These are phyloP conservation scores for Pythium scleroteichum DNA, from an alignment of 352 stramenopile species.

Conservation along the genomic window DNA sequence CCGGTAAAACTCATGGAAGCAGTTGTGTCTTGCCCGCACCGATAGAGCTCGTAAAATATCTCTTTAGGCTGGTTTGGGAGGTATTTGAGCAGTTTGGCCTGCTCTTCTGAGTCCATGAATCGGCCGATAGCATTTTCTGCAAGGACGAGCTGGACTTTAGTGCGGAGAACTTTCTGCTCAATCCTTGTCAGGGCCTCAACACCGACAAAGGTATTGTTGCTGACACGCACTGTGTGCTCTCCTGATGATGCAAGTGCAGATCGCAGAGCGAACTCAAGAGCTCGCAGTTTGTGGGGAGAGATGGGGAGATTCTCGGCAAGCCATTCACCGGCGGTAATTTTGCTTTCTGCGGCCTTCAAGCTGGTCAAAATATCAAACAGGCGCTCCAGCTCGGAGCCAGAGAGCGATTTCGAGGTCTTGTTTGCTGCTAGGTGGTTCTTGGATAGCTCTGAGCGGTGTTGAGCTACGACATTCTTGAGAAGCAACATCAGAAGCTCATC, in stretches of 20 bases:
- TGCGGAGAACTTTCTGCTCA: slow-evolving; percentile 24
- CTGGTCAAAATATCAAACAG: slow-evolving; percentile 29
- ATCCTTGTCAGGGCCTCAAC: slow-evolving; percentile 26
- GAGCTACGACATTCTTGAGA: slow-evolving; percentile 64
- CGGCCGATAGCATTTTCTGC: slow-evolving; percentile 5
- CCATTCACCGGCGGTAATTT: slow-evolving; percentile 35
- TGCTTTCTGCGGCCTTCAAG: slow-evolving; percentile 24
- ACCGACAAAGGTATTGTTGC: slow-evolving; percentile 27
- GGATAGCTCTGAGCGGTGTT: slow-evolving; percentile 1
- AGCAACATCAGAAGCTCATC: slow-evolving; percentile 78
- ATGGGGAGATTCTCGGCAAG: slow-evolving; percentile 29
- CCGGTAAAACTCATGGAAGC: background rate
- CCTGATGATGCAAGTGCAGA: slow-evolving; percentile 14
- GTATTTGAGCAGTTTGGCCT: slow-evolving; percentile 22
- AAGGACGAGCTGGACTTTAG: slow-evolving; percentile 32
- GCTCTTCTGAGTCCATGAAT: slow-evolving; percentile 11
- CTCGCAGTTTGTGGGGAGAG: slow-evolving; percentile 27
- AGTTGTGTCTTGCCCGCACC: background rate
- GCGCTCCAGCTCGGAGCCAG: slow-evolving; percentile 27
- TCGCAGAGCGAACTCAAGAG: slow-evolving; percentile 32
- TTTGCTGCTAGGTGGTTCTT: too few relatives aligned
- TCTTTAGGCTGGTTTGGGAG: slow-evolving; percentile 24
- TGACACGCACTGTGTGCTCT: background rate
- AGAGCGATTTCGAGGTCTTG: slow-evolving; percentile 8
- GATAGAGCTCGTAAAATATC: slow-evolving; percentile 41